Conservation (phyloP, 2,329 filamentous ascomycete genomes). For the Fusarium annulatum region DNA sequence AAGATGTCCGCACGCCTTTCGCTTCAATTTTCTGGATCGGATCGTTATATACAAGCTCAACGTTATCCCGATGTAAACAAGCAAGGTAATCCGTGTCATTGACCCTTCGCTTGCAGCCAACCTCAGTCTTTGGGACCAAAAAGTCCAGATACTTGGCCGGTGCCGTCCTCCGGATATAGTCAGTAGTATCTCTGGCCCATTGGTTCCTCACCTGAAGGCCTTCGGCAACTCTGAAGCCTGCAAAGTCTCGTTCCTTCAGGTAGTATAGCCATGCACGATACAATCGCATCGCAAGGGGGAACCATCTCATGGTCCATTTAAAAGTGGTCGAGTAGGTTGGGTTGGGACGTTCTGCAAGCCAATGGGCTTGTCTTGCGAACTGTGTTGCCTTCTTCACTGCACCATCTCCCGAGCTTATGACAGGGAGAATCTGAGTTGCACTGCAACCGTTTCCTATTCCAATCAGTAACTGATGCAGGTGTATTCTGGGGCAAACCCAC, state of each 20-base stretch:
- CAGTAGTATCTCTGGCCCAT: slow-evolving; percentile 26
- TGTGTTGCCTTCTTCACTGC: slow-evolving; percentile 56
- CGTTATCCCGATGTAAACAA: slow-evolving; percentile 44
- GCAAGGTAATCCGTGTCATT: slow-evolving; percentile 50
- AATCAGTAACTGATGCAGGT: accelerated
- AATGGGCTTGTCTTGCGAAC: slow-evolving; percentile 63
- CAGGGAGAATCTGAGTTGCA: slow-evolving; percentile 42
- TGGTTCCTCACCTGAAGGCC: slow-evolving; percentile 28
- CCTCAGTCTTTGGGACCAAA: slow-evolving; percentile 48
- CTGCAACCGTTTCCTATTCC: slow-evolving; percentile 43
- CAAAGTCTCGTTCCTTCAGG: slow-evolving; percentile 38
- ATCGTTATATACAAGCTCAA: slow-evolving; percentile 45
- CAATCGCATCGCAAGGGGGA: slow-evolving; percentile 35
- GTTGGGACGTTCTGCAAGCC: slow-evolving; percentile 48
- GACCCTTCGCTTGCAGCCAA: slow-evolving; percentile 52
- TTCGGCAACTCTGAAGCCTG: slow-evolving; percentile 32
- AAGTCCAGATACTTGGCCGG: slow-evolving; percentile 46
- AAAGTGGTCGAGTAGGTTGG: slow-evolving; percentile 37
- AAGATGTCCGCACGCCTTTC: slow-evolving; percentile 29
- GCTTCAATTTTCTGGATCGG: slow-evolving; percentile 23
- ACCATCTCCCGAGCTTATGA: slow-evolving; percentile 29
- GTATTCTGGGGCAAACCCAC: background rate
- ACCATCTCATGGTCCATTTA: slow-evolving; percentile 41
- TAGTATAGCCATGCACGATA: slow-evolving; percentile 39
- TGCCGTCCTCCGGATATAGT: slow-evolving; percentile 44